A percentile compares a stretch with the other conserved stretches of the same genome.
phyloP scores from a whole-genome alignment of 495 filamentous ascomycete species.

The Xylaria longipes region DNA sequence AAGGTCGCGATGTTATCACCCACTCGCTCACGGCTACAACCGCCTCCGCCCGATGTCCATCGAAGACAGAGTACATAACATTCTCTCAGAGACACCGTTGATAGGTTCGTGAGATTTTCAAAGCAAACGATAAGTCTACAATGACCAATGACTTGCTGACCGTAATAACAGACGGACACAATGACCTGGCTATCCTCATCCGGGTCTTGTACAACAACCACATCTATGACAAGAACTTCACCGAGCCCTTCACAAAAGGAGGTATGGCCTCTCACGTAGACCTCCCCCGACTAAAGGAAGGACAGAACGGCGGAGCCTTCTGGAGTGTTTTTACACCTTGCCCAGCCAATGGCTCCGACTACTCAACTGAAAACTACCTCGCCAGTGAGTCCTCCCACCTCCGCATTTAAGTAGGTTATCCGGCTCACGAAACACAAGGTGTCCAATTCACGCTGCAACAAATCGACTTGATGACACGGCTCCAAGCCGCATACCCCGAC shows the following conservation, averaged over 20 bases:
- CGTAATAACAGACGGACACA: constrained; percentile 76
- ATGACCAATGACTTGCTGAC: constrained; percentile 6
- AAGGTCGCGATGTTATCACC: constrained; percentile 30
- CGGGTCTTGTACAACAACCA: constrained; percentile 73
- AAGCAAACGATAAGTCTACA: not conserved
- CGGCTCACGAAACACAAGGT: constrained; percentile 23
- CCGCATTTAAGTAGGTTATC: not conserved
- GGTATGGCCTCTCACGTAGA: constrained; percentile 77
- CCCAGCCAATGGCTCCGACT: constrained; percentile 72
- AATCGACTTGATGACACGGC: constrained; percentile 78
- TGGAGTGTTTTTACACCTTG: constrained; percentile 90
- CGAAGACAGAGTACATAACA: constrained; percentile 70
- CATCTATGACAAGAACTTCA: constrained; percentile 79
- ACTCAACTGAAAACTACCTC: constrained; percentile 73
- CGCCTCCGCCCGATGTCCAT: constrained; percentile 49
- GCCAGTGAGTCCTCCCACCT: constrained; percentile 38
- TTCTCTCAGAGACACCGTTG: constrained; percentile 75
- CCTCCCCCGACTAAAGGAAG: constrained; percentile 66
- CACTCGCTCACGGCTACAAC: constrained; percentile 29
- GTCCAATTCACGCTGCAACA: constrained; percentile 80
- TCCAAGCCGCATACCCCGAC: constrained; percentile 70
- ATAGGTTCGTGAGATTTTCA: constrained; percentile 63
- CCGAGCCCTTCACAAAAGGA: constrained; percentile 68
- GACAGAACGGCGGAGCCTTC: constrained; percentile 76
- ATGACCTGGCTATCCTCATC: constrained; percentile 82